Conservation (phyloP, 306 rosid species). For the Geum urbanum region DNA sequence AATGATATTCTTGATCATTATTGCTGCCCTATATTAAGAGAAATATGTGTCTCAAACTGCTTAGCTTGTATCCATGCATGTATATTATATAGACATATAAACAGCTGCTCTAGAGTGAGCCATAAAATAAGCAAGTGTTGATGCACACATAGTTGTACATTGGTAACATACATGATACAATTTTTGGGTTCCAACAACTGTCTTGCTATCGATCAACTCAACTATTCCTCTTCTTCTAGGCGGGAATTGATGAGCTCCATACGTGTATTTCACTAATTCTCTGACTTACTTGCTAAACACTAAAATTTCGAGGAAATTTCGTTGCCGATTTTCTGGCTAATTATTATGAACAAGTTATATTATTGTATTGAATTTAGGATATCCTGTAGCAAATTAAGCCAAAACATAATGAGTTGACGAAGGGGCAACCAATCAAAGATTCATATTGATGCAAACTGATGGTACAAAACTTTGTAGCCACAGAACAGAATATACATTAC, state of each 20-base stretch:
- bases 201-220: not conserved
- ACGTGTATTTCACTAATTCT: no score
- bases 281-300: no score
- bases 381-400: no score
- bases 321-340: not conserved
- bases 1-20: not conserved
- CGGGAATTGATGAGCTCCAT: not conserved
- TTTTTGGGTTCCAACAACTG: not conserved
- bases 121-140: slow-evolving; percentile 8
- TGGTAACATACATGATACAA: not conserved
- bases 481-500: slow-evolving; percentile 40
- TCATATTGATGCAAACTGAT: slow-evolving; percentile 35
- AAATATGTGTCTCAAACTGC: slow-evolving; percentile 12
- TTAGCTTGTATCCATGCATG: slow-evolving; percentile 5
- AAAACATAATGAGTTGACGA: no score
- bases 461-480: slow-evolving; percentile 43
- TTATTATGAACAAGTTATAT: no score
- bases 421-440: slow-evolving; percentile 20
- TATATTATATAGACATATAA: not conserved
- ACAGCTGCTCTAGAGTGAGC: slow-evolving; percentile 13
- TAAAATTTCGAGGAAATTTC: not conserved
- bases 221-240: not conserved
- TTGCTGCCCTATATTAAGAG: slow-evolving; percentile 8
- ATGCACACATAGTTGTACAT: not conserved
- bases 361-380: no score